Base-by-base conservation (phyloP, 2,329 filamentous ascomycete genomes). In the Calonectria henricotiae region DNA sequence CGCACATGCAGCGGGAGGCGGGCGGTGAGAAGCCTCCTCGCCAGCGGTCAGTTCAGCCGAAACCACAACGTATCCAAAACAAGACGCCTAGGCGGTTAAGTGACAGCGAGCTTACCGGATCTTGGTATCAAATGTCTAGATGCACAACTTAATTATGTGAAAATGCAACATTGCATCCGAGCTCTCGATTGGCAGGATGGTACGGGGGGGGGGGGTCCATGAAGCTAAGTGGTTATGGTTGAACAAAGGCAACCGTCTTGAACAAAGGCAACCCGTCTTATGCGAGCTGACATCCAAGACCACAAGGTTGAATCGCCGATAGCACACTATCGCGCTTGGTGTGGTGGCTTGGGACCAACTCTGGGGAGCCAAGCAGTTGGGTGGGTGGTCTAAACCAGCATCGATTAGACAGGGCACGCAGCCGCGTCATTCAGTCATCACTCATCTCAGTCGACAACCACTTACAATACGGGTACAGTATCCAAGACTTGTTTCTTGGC, bases 1-100 rank as follows among this genome's bases (percentile, higher is more conserved):
- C 51, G 25, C 20, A 58, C 51, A 39, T 58, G 51, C 51, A 58
- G 51, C 51, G 51, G 51, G 51, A 58, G 23, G 51, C 51, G 23
- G 20, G 51, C 51, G 51, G 51, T 58, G 51, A 58, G 37, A 58
- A 25, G 32, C 23, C 35, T 27, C 20, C 51, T 37, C n/a, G 32
- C 23, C 20, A 27, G 30, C 15, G 8, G 32, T 32, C 20, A 17
- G 51, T 39, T 32, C 25, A 37, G 51, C 6, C 13, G 17, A 15
- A 30, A 30, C 27, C 7, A 51, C 25, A 3, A 11, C 6, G 13
- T 4, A 37, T 58, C 3, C 32, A 58, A 58, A 25, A 3, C 32
- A 37, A 5, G 7, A 39, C 2, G n/a, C 6, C 32, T n/a, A 7
- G 20, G 17, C 17, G 17, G 39, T 20, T 44, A 5, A 20, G 8